A percentile compares a stretch with the other conserved stretches of the same genome.
Conservation (phyloP, 495 filamentous ascomycete genomes). For the Lasiosphaeriaceae sp. region DNA sequence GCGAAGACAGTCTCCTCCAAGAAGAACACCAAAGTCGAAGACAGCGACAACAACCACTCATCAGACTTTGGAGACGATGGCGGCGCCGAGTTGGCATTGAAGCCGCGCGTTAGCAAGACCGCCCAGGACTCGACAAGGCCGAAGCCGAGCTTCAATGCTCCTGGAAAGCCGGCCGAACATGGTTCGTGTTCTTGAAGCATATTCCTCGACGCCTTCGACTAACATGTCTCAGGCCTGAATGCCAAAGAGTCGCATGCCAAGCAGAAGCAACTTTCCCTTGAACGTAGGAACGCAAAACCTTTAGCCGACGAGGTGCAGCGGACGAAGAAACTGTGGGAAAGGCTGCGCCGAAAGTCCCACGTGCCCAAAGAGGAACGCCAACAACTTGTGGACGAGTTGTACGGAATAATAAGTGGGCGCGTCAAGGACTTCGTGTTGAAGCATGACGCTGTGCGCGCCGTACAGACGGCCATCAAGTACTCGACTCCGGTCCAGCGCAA, state of each 20-base stretch:
- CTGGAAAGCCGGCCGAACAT: constrained; percentile 28
- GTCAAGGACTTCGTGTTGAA: constrained; percentile 97
- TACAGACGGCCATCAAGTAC: constrained; percentile 97
- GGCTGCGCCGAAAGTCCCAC: constrained; percentile 84
- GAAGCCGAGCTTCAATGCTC: constrained; percentile 17
- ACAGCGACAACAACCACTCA: constrained; percentile 32
- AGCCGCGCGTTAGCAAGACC: constrained; percentile 12
- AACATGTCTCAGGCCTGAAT: constrained; percentile 15
- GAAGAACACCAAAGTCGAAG: constrained; percentile 13
- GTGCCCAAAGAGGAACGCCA: constrained; percentile 82
- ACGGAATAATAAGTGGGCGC: constrained; percentile 80
- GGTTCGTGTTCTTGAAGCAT: constrained; percentile 17
- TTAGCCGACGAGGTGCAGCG: constrained; percentile 83
- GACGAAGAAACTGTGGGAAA: constrained; percentile 96
- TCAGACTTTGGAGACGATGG: constrained; percentile 36
- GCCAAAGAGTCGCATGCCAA: constrained; percentile 88
- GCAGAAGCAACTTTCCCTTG: constrained; percentile 81
- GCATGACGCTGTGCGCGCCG: constrained; percentile 90
- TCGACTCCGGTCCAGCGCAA: constrained; percentile 76
- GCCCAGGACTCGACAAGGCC: constrained; percentile 5
- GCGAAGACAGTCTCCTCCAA: constrained; percentile 38
- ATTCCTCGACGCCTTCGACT: not conserved
- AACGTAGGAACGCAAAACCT: constrained; percentile 89
- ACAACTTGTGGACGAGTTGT: constrained; percentile 80
- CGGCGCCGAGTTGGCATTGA: constrained; percentile 22